phyloP scores from a whole-genome alignment of 768 basidiomycete genomes.

The Mycena polygramma region DNA sequence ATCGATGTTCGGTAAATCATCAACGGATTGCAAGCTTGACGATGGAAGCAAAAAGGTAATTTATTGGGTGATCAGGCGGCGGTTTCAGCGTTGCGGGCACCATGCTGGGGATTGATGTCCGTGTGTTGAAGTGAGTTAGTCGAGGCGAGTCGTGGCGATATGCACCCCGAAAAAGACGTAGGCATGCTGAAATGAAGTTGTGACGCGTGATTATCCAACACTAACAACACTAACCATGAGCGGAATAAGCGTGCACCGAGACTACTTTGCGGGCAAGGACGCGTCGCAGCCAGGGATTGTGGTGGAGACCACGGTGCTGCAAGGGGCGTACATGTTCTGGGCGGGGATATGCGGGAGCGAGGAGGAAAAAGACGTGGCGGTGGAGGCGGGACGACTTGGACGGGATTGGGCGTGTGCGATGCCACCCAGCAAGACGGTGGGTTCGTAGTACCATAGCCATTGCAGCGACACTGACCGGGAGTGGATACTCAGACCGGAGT shows the following conservation, averaged over 20 bases:
- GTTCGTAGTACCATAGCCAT: conserved; percentile 21
- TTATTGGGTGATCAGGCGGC: no score
- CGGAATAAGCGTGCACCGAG: conserved; percentile 60
- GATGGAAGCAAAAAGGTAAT: no score
- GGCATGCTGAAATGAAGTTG: no score
- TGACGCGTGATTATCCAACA: not conserved
- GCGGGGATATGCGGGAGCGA: conserved; percentile 69
- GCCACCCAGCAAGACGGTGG: conserved; percentile 61
- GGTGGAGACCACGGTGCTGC: conserved; percentile 75
- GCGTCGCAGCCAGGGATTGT: conserved; percentile 68
- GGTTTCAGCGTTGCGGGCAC: no score
- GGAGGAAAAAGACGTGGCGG: conserved; percentile 62
- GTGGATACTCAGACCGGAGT: conserved; percentile 27
- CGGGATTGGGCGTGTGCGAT: conserved; percentile 89
- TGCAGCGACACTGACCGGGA: not conserved
- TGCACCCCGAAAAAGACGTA: no score
- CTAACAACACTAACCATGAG: conserved; percentile 14
- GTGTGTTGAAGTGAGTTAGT: no score
- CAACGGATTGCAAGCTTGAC: no score
- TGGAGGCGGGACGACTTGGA: conserved; percentile 68
- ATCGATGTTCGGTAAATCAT: no score
- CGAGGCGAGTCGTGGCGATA: no score
- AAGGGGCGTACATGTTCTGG: conserved; percentile 88
- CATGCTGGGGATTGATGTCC: not conserved
- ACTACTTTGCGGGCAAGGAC: conserved; percentile 64